Conservation (phyloP, 768 basidiomycete genomes). For the Termitomyces sp. region DNA sequence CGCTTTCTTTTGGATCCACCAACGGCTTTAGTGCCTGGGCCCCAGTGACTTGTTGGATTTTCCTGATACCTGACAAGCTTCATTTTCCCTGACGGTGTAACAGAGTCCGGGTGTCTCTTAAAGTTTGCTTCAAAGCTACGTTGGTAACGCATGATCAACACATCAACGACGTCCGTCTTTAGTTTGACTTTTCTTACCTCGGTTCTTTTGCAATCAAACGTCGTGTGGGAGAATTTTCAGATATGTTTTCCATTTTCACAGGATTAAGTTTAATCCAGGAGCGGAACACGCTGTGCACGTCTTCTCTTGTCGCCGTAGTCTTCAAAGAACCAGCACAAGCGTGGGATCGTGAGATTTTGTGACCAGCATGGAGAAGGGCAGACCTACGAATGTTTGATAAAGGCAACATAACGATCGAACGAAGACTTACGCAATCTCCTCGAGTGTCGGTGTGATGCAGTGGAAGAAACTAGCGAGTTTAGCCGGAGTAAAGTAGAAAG, state of each 20-base stretch:
- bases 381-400: conserved; percentile 44
- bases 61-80: conserved; percentile 87
- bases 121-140: conserved; percentile 67
- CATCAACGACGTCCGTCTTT: neutral
- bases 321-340: conserved; percentile 87
- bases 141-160: neutral
- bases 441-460: conserved; percentile 68
- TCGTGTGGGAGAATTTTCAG: conserved; percentile 64
- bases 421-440: conserved; percentile 63
- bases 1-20: conserved; percentile 37
- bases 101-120: conserved; percentile 60
- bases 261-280: conserved; percentile 82
- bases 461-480: conserved; percentile 80
- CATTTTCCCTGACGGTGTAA: conserved; percentile 53
- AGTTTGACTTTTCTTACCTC: conserved; percentile 32
- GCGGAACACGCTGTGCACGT: conserved; percentile 78
- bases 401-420: neutral
- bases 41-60: conserved; percentile 92
- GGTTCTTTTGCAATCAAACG: conserved; percentile 64
- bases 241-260: conserved; percentile 78
- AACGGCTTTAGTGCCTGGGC: conserved; percentile 66
- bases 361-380: conserved; percentile 82
- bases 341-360: conserved; percentile 86
- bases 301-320: conserved; percentile 68
- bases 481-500: conserved; percentile 87